Evolutionary conservation across 78 protist species (phyloP).

Genomic region (Anaeramoeba flamelloides): DNA sequence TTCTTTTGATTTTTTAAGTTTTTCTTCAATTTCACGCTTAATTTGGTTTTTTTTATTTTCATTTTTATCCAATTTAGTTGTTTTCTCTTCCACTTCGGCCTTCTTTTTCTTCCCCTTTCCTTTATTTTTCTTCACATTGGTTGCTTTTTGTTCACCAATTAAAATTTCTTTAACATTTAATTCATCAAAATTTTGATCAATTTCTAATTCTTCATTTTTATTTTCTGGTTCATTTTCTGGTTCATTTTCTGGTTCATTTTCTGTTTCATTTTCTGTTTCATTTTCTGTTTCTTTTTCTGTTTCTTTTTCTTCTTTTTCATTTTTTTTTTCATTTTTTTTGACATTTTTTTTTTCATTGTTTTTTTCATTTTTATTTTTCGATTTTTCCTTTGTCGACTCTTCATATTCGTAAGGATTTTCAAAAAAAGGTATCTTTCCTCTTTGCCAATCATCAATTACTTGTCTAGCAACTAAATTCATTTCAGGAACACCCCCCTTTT

Average conservation of each 20-base stretch:
- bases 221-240: background rate
- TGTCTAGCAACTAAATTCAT: conserved; percentile 51
- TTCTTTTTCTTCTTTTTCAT: background rate
- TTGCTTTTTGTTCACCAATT: too few species aligned
- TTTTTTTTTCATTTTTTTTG: background rate
- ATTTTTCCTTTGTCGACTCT: too few species aligned
- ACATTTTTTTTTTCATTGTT: too few species aligned
- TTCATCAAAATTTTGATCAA: background rate
- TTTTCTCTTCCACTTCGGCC: background rate
- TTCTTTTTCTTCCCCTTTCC: too few species aligned
- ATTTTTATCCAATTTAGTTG: too few species aligned
- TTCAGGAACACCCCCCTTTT: conserved; percentile 68
- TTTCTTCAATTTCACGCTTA: too few species aligned
- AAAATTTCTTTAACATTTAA: too few species aligned
- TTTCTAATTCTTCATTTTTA: background rate
- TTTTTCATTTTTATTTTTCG: too few species aligned
- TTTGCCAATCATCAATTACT: conserved; percentile 72
- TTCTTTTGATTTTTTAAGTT: too few species aligned
- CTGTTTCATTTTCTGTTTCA: background rate
- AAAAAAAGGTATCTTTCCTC: conserved; percentile 81
- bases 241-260: background rate
- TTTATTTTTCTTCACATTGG: too few species aligned
- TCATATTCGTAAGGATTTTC: conserved; percentile 58
- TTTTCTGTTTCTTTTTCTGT: background rate
- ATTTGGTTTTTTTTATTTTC: too few species aligned